phyloP scores from a whole-genome alignment of 306 rosid species.

The Casuarina glauca region DNA sequence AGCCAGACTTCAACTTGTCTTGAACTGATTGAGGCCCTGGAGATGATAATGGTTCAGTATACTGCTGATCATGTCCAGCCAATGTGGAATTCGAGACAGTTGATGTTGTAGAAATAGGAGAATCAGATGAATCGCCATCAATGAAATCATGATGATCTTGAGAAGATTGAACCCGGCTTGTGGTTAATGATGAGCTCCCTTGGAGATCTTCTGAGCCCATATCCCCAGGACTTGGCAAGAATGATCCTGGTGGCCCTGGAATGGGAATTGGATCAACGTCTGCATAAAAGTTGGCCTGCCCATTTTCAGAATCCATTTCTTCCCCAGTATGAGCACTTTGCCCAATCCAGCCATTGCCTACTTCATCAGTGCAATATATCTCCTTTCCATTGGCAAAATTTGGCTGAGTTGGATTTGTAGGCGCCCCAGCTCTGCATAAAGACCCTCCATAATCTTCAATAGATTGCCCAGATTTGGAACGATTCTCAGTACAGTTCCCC shows the following conservation, averaged over 20 bases:
- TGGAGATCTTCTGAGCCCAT: constrained; percentile 55
- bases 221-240: constrained; percentile 59
- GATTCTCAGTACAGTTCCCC: constrained; percentile 14
- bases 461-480: constrained; percentile 22
- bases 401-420: constrained; percentile 24
- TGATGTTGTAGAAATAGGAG: constrained; percentile 56
- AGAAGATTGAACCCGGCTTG: constrained; percentile 53
- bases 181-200: constrained; percentile 59
- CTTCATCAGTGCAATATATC: constrained; percentile 37
- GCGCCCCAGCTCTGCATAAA: constrained; percentile 27
- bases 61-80: constrained; percentile 27
- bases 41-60: constrained; percentile 29
- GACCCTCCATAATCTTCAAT: constrained; percentile 25
- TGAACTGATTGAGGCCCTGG: constrained; percentile 31
- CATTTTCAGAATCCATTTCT: constrained; percentile 39
- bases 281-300: constrained; percentile 33
- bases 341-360: constrained; percentile 36
- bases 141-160: constrained; percentile 49
- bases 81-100: constrained; percentile 46
- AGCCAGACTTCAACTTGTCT: constrained; percentile 19
- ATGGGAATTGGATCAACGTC: constrained; percentile 60
- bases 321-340: constrained; percentile 25
- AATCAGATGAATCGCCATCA: constrained; percentile 56
- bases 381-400: constrained; percentile 31
- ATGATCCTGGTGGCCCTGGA: constrained; percentile 73